Conservation (phyloP, 345 rosid genomes). For the Clarkia xantiana region DNA sequence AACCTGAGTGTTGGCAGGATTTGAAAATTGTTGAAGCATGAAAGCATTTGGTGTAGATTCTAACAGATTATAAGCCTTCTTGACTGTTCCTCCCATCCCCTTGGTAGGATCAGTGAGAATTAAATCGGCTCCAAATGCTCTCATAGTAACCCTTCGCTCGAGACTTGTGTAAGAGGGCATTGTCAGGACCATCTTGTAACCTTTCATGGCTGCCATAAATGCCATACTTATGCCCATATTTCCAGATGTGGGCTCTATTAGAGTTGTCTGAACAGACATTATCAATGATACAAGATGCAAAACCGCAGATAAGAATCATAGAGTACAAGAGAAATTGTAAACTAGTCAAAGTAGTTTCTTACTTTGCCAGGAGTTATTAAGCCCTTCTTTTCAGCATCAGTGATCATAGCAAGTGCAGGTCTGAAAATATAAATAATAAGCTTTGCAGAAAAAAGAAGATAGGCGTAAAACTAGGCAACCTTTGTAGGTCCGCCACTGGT, state of each 20-base stretch:
- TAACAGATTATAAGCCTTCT: constrained; percentile 69
- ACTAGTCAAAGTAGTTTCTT: constrained; percentile 1
- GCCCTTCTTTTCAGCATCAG: constrained; percentile 64
- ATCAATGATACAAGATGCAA: neutral
- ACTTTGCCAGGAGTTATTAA: constrained; percentile 77
- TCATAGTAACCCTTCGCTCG: constrained; percentile 93
- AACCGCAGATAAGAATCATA: neutral
- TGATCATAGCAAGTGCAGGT: constrained; percentile 79
- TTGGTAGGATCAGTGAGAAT: constrained; percentile 86
- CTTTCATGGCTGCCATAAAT: constrained; percentile 83
- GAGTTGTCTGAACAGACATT: constrained; percentile 36
- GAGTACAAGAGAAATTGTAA: neutral
- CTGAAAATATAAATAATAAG: constrained; percentile 20
- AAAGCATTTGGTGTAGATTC: constrained; percentile 65
- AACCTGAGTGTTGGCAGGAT: constrained; percentile 78
- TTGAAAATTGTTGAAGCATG: constrained; percentile 83
- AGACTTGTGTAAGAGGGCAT: constrained; percentile 98
- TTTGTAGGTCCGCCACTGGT: too few species aligned
- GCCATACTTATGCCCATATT: constrained; percentile 98
- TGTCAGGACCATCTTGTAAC: constrained; percentile 75
- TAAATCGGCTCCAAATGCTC: constrained; percentile 89
- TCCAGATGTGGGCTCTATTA: constrained; percentile 96
- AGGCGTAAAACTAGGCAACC: too few species aligned
- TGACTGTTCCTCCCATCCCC: constrained; percentile 96
- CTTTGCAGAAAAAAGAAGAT: too few species aligned